Conservation (phyloP, 31 red algal genomes). For the Odonthalia washingtoniensis region DNA sequence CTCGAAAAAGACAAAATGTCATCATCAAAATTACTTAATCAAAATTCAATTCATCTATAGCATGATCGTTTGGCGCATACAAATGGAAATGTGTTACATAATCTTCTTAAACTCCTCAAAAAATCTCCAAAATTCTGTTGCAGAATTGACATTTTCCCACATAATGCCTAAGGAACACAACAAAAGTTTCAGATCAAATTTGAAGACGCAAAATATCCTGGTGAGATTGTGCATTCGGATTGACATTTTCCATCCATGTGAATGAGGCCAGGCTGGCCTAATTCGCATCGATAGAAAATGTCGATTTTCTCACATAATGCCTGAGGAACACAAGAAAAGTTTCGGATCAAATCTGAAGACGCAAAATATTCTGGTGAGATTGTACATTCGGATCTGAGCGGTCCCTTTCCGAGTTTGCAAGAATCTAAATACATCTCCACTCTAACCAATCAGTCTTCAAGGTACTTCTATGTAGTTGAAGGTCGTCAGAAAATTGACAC, state of each 20-base stretch:
- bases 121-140: neutral
- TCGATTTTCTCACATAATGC: too few species aligned
- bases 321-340: too few species aligned
- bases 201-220: too few species aligned
- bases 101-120: neutral
- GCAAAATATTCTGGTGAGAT: slow-evolving; percentile 1
- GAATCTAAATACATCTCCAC: slow-evolving; percentile 1
- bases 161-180: neutral
- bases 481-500: neutral
- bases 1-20: too few species aligned
- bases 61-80: neutral
- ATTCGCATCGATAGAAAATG: too few species aligned
- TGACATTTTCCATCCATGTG: too few species aligned
- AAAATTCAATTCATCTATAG: neutral
- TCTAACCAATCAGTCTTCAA: neutral
- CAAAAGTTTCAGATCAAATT: neutral
- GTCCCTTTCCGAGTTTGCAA: neutral
- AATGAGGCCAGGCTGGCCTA: too few species aligned
- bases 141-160: neutral
- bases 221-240: too few species aligned
- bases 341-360: too few species aligned
- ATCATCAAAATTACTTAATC: too few species aligned
- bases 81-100: neutral
- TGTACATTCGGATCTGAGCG: neutral
- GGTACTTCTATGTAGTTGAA: neutral